Evolutionary conservation across 371 early-diverging fungal species (phyloP).

Genomic region (Zychaea mexicana): DNA sequence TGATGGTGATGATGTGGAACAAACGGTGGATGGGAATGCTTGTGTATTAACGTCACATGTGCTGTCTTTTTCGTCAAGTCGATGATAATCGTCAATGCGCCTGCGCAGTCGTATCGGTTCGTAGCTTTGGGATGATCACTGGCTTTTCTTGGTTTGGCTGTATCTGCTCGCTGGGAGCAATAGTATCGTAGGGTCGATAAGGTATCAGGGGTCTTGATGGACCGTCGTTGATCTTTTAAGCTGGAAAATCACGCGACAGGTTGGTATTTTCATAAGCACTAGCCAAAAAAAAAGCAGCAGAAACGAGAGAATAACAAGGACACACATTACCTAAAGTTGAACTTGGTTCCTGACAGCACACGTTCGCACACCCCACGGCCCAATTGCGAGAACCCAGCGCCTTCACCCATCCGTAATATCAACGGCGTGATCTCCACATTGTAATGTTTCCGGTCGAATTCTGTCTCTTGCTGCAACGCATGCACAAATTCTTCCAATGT

Average conservation of each 20-base stretch:
- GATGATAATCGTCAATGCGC: slow-evolving; percentile 51
- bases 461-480: slow-evolving; percentile 34
- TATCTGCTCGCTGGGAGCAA: slow-evolving; percentile 51
- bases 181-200: slow-evolving; percentile 50
- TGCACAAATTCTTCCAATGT: slow-evolving; percentile 37
- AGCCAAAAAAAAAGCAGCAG: too few relatives aligned
- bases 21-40: slow-evolving; percentile 48
- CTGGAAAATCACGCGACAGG: too few relatives aligned
- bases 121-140: slow-evolving; percentile 44
- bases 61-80: slow-evolving; percentile 46
- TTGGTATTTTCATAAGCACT: too few relatives aligned
- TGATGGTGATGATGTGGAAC: slow-evolving; percentile 41
- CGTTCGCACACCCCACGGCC: slow-evolving; percentile 51
- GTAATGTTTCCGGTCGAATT: slow-evolving; percentile 46
- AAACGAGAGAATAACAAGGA: too few relatives aligned
- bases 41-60: slow-evolving; percentile 50
- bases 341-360: slow-evolving; percentile 46
- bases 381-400: slow-evolving; percentile 43
- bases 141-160: slow-evolving; percentile 47
- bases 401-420: slow-evolving; percentile 28
- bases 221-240: slow-evolving; percentile 50
- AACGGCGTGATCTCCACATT: slow-evolving; percentile 39
- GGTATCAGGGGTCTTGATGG: slow-evolving; percentile 48
- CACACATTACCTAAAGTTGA: slow-evolving; percentile 55
- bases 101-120: slow-evolving; percentile 49